phyloP scores from a whole-genome alignment of 2,329 filamentous ascomycete species.

The Hypoxylon sp. region DNA sequence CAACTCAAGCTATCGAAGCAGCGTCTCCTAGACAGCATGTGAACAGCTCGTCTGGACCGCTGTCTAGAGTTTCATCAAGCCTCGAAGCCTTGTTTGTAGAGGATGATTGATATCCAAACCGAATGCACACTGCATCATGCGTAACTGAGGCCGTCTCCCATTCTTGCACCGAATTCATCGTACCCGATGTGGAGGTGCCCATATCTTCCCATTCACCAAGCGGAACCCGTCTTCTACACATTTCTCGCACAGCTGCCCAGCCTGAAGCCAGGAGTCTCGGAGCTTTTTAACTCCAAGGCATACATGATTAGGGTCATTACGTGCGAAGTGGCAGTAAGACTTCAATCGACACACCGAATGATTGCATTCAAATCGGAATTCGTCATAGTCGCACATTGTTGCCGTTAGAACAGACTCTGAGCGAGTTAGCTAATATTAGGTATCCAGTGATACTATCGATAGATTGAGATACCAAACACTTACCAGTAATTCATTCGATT shows the following conservation, averaged over 20 bases:
- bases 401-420: not conserved
- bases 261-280: conserved; percentile 71
- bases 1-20: conserved; percentile 9
- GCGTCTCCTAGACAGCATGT: conserved; percentile 5
- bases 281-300: conserved; percentile 78
- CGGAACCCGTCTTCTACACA: conserved; percentile 57
- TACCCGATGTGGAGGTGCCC: conserved; percentile 30
- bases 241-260: conserved; percentile 64
- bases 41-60: conserved; percentile 11
- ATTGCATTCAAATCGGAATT: conserved; percentile 75
- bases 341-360: conserved; percentile 73
- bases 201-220: conserved; percentile 49
- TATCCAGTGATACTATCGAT: not conserved
- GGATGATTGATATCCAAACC: conserved; percentile 5
- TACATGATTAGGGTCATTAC: conserved; percentile 78
- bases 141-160: conserved; percentile 9
- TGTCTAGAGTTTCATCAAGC: conserved; percentile 4
- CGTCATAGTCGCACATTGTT: conserved; percentile 79
- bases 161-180: conserved; percentile 15
- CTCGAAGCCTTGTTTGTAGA: conserved; percentile 11
- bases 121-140: conserved; percentile 12
- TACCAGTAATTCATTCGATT: conserved; percentile 1
- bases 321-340: conserved; percentile 81
- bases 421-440: conserved; percentile 14
- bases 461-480: conserved; percentile 12